Conservation (phyloP, 106 monocot genomes). For the Dioscorea dumetorum region DNA sequence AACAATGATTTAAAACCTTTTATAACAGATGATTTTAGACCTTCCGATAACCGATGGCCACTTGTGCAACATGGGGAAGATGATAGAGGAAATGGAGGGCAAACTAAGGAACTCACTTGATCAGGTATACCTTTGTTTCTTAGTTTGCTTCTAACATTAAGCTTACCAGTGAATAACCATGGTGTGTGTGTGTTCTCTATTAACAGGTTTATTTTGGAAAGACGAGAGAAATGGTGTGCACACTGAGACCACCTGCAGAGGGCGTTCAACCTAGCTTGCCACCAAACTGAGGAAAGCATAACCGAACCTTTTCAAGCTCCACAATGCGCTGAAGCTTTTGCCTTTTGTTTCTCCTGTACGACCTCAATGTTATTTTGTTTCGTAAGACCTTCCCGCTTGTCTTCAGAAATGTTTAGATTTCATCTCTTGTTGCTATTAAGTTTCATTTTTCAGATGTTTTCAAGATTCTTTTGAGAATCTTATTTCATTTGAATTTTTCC, state of each 20-base stretch:
- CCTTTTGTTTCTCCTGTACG: too few species aligned
- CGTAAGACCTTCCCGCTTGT: too few species aligned
- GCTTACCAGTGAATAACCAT: not conserved
- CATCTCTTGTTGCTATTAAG: too few species aligned
- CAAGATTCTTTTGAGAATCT: too few species aligned
- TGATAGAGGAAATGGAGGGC: conserved; percentile 99
- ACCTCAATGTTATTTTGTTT: too few species aligned
- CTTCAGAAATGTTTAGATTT: too few species aligned
- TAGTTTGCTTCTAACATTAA: not conserved
- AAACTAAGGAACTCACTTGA: conserved; percentile 92
- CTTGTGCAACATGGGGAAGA: conserved; percentile 97
- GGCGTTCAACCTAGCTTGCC: conserved; percentile 45
- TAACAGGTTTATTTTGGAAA: conserved; percentile 95
- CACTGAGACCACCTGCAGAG: conserved; percentile 67
- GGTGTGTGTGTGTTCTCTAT: not conserved
- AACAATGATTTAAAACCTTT: not conserved
- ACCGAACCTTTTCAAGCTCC: too few species aligned
- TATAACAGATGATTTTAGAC: conserved; percentile 57
- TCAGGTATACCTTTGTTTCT: conserved; percentile 43
- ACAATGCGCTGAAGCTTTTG: too few species aligned
- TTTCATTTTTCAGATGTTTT: too few species aligned
- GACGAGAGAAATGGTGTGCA: conserved; percentile 99
- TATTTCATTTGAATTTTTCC: too few species aligned
- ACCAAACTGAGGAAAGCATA: conserved; percentile 2
- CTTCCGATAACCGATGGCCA: conserved; percentile 78